Conservation (phyloP, 1,139 yeast genomes). For the Pichia sp. region DNA sequence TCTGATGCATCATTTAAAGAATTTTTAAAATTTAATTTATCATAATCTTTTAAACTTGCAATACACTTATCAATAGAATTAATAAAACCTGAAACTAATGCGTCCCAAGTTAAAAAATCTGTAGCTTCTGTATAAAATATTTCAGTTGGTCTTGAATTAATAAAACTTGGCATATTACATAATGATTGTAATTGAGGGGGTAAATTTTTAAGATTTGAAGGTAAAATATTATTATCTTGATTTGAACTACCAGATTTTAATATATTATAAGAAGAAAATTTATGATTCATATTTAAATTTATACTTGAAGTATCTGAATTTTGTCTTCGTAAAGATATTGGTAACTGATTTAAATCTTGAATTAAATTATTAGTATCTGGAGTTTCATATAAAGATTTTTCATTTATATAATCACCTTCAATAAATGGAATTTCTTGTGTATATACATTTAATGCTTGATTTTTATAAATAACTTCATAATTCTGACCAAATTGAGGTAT, state of each 20-base stretch:
- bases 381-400: slow-evolving; percentile 26
- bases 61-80: slow-evolving; percentile 41
- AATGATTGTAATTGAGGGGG: slow-evolving; percentile 3
- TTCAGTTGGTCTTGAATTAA: slow-evolving; percentile 9
- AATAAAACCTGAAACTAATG: slow-evolving; percentile 40
- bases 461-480: slow-evolving; percentile 54
- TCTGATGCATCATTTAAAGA: slow-evolving; percentile 48
- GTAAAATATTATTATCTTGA: not conserved
- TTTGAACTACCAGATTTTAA: not conserved
- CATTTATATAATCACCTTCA: slow-evolving; percentile 32
- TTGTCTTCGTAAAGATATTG: slow-evolving; percentile 11
- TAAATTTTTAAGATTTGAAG: not conserved
- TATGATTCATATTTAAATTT: not conserved
- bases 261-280: not conserved
- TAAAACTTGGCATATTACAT: slow-evolving; percentile 6
- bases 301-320: slow-evolving; percentile 5
- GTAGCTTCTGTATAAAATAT: slow-evolving; percentile 45
- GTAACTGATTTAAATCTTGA: slow-evolving; percentile 17
- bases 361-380: slow-evolving; percentile 20
- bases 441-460: slow-evolving; percentile 51
- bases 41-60: slow-evolving; percentile 44
- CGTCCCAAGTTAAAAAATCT: slow-evolving; percentile 57
- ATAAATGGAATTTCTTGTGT: slow-evolving; percentile 51
- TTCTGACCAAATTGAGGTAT: slow-evolving; percentile 50
- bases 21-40: slow-evolving; percentile 45